These are phyloP conservation scores for Candida saitoana DNA, from an alignment of 805 yeast genomes.

Conservation along the genomic window DNA sequence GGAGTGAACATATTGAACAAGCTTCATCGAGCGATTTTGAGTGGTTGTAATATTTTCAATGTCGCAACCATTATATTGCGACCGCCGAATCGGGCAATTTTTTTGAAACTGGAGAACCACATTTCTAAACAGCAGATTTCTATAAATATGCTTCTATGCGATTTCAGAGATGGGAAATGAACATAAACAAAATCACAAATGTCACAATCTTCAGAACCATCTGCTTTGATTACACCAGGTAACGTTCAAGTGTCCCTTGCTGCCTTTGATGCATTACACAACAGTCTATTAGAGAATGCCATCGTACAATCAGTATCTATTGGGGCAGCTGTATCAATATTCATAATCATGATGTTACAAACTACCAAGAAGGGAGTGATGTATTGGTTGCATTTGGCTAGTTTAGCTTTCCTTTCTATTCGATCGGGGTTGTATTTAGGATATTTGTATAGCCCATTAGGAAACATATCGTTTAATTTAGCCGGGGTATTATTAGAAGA, in stretches of 20 bases:
- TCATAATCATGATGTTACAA: constrained; percentile 3
- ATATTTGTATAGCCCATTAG: constrained; percentile 51
- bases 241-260: neutral
- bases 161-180: too few relatives aligned
- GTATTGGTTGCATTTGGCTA: constrained; percentile 65
- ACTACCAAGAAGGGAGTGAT: constrained; percentile 23
- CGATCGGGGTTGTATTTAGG: constrained; percentile 59
- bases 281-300: neutral
- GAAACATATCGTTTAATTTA: constrained; percentile 43
- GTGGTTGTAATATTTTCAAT: neutral
- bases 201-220: neutral
- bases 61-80: neutral
- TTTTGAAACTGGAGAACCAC: neutral
- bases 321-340: constrained; percentile 9
- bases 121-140: neutral
- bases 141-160: neutral
- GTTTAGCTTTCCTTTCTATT: constrained; percentile 52
- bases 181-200: too few relatives aligned
- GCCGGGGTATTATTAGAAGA: constrained; percentile 25
- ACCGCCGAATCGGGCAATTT: neutral
- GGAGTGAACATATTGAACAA: neutral
- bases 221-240: neutral
- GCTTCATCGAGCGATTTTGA: neutral
- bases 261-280: constrained; percentile 7
- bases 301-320: constrained; percentile 10